phyloP scores from a whole-genome alignment of 805 yeast species.

The Ogataea ganodermae region DNA sequence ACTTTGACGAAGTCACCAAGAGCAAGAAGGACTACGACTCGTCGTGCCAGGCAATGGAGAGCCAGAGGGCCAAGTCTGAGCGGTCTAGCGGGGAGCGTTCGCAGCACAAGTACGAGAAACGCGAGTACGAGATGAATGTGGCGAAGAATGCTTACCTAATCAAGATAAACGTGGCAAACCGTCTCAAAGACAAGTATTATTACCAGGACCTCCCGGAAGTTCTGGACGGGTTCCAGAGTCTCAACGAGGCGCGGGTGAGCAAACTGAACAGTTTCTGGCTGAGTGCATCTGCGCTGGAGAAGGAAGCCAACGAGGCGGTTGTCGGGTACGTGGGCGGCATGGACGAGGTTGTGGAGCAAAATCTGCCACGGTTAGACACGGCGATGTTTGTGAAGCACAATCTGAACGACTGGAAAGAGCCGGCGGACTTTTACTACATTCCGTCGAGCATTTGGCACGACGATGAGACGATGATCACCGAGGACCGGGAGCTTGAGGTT shows the following conservation, averaged over 20 bases:
- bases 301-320: conserved; percentile 44
- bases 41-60: conserved; percentile 78
- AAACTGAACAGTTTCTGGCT: conserved; percentile 69
- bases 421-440: conserved; percentile 77
- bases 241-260: conserved; percentile 76
- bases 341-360: conserved; percentile 62
- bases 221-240: conserved; percentile 79
- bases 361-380: conserved; percentile 73
- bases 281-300: conserved; percentile 62
- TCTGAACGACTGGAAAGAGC: conserved; percentile 74
- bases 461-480: conserved; percentile 71
- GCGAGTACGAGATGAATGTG: conserved; percentile 78
- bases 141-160: conserved; percentile 85
- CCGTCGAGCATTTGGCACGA: conserved; percentile 98
- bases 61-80: conserved; percentile 72
- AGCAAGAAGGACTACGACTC: conserved; percentile 79
- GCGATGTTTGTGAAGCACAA: conserved; percentile 95
- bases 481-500: conserved; percentile 56
- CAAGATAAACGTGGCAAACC: conserved; percentile 79
- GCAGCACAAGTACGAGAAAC: conserved; percentile 56
- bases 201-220: conserved; percentile 93
- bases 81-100: conserved; percentile 52
- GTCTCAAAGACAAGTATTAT: conserved; percentile 88
- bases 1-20: conserved; percentile 59
- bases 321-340: conserved; percentile 49